Evolutionary conservation across 2,329 filamentous ascomycete genomes (phyloP).

Genomic region (Paracoccidioides brasiliensis): DNA sequence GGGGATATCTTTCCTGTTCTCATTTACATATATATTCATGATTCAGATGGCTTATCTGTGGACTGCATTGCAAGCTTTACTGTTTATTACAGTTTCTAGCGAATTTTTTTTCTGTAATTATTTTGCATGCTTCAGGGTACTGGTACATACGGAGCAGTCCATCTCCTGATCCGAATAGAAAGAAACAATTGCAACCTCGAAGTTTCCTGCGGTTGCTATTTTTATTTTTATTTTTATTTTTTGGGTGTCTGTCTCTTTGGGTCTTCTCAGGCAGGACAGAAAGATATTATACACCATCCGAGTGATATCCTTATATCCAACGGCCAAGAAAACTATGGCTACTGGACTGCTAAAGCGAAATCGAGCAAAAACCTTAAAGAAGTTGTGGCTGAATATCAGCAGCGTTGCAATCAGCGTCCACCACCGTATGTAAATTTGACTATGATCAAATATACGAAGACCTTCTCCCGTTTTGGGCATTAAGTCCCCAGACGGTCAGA

Average conservation of each 20-base stretch:
- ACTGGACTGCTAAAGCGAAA: slow-evolving; percentile 36
- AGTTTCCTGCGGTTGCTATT: slow-evolving; percentile 26
- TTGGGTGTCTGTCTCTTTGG: slow-evolving; percentile 30
- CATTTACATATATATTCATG: slow-evolving; percentile 24
- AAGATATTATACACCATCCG: slow-evolving; percentile 36
- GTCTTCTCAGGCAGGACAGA: slow-evolving; percentile 29
- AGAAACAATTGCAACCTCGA: slow-evolving; percentile 17
- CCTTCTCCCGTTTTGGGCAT: slow-evolving; percentile 42
- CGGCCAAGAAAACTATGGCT: slow-evolving; percentile 35
- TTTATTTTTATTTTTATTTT: slow-evolving; percentile 30
- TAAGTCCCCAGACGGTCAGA: slow-evolving; percentile 39
- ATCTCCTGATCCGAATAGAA: slow-evolving; percentile 19
- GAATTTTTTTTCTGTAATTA: slow-evolving; percentile 20
- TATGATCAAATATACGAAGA: slow-evolving; percentile 48
- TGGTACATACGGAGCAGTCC: slow-evolving; percentile 18
- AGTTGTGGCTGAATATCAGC: slow-evolving; percentile 39
- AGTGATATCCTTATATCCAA: slow-evolving; percentile 43
- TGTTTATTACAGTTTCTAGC: slow-evolving; percentile 18
- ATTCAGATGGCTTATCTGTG: slow-evolving; percentile 20
- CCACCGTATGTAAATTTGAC: slow-evolving; percentile 39
- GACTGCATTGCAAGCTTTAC: slow-evolving; percentile 22
- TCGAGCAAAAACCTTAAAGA: slow-evolving; percentile 36
- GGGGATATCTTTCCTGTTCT: slow-evolving; percentile 26
- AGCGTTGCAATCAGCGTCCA: slow-evolving; percentile 41
- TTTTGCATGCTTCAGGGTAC: slow-evolving; percentile 19